phyloP scores from a whole-genome alignment of 75 land plant genomes.

The Sequoiadendron giganteum region DNA sequence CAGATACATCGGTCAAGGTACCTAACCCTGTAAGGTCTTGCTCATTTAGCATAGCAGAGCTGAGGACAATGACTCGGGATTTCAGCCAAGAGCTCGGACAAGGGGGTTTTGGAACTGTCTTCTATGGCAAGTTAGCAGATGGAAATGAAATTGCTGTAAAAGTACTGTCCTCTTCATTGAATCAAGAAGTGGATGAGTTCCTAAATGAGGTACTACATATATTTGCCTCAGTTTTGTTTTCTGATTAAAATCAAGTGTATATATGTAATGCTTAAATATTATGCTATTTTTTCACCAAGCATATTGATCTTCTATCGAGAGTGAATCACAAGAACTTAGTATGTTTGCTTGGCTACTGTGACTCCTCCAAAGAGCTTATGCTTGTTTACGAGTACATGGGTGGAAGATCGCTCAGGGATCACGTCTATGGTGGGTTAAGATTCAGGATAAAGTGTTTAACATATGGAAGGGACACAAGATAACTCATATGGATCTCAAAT shows the following conservation, averaged over 20 bases:
- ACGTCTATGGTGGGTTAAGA: slow-evolving; percentile 36
- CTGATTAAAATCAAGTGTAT: too few species aligned
- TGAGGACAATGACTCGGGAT: too few species aligned
- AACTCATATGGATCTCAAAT: too few species aligned
- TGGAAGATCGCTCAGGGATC: slow-evolving; percentile 53
- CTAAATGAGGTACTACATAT: slow-evolving; percentile 24
- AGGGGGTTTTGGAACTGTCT: background rate
- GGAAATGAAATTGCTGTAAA: slow-evolving; percentile 35
- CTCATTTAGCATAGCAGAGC: too few species aligned
- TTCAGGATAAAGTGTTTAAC: too few species aligned
- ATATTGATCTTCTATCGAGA: slow-evolving; percentile 61
- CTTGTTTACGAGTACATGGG: slow-evolving; percentile 36
- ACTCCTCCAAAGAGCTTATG: slow-evolving; percentile 32
- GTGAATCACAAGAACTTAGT: slow-evolving; percentile 68
- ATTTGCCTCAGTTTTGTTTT: background rate
- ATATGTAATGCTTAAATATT: background rate
- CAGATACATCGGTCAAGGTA: background rate
- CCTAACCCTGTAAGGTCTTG: background rate
- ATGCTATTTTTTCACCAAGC: background rate
- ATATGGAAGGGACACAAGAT: too few species aligned
- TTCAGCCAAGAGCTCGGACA: background rate
- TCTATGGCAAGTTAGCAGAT: slow-evolving; percentile 16
- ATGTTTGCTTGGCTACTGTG: slow-evolving; percentile 62
- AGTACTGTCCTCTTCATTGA: slow-evolving; percentile 23
- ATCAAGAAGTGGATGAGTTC: slow-evolving; percentile 34